Percentiles rank a stretch among this genome's conserved stretches.
Conservation (phyloP, 2,329 filamentous ascomycete genomes). For the Atkinsonella hypoxylon region DNA sequence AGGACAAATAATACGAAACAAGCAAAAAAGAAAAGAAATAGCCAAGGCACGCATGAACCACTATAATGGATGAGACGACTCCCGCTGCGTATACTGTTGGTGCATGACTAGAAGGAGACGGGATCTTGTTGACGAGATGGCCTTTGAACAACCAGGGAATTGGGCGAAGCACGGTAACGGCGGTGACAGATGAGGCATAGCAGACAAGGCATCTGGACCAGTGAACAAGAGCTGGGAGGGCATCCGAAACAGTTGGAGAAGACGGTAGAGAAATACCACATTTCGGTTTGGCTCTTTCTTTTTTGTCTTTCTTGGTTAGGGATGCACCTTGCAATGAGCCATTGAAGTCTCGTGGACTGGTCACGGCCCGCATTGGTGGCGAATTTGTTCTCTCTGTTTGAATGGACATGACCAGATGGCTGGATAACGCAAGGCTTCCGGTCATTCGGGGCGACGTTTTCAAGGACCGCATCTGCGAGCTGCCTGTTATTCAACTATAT, state of each 20-base stretch:
- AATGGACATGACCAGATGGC: constrained; percentile 1
- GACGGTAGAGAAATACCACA: background rate
- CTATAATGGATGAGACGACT: constrained; percentile 4
- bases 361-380: background rate
- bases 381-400: background rate
- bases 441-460: background rate
- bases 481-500: background rate
- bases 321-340: constrained; percentile 2
- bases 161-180: background rate
- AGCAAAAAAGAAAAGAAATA: background rate
- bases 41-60: constrained; percentile 1
- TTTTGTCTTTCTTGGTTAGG: constrained; percentile 5
- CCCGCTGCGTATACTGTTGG: constrained; percentile 4
- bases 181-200: constrained; percentile 1
- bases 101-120: constrained; percentile 6
- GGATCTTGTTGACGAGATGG: constrained; percentile 5
- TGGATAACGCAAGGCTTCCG: constrained; percentile 1
- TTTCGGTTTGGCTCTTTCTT: constrained; percentile 1
- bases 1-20: constrained; percentile 1
- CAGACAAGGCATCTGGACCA: background rate
- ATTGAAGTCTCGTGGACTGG: background rate
- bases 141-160: constrained; percentile 3
- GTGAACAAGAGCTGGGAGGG: background rate
- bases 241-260: background rate
- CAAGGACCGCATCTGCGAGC: background rate